Base-by-base conservation (phyloP, 1,284 basidiomycete species). In the Microstroma glucosiphilum region DNA sequence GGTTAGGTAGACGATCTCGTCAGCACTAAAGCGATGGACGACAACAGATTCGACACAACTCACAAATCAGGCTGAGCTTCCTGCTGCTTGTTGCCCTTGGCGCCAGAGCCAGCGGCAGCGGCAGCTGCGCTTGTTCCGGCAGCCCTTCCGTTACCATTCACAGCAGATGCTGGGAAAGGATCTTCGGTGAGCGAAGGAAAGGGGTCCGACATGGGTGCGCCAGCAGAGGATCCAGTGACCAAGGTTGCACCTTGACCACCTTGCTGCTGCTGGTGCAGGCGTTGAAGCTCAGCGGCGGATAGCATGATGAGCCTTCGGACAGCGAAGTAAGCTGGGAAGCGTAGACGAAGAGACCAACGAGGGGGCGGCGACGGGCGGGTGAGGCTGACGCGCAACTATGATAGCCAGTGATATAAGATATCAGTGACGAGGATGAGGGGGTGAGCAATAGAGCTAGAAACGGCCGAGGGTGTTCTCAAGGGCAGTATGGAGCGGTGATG, bases 161-260 rank as follows among this genome's bases (percentile, higher is more conserved):
- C 23, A 42, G 30, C 23, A 17, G 26, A n/a, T 7, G 67, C 49
- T 1, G 72, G 73, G 66, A 74, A 76, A 26, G 73, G 73, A 42
- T 76, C 73, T 55, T 67, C 68, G 19, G 42, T 51, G 56, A 78
- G 69, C 40, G 75, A 68, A 1, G 76, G 76, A 63, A 78, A 78
- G 41, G 69, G 74, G 56, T 75, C 71, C 23, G 64, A 68, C 67
- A 72, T 72, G 42, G 76, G 62, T 51, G 66, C 66, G 11, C 67
- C 59, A 13, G 54, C 25, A 25, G 60, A 53, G 43, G 57, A 61
- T 40, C 49, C 23, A 6, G 59, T 56, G 41, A 60, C 57, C 17
- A 48, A 25, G 21, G 53, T 19, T 41, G 26, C 25, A 19, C 48
- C 12, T 56, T 54, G 7, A 30, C 43, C 37, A 19, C 61, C 53